A percentile compares a stretch with the other conserved stretches of the same genome.
Conservation (phyloP, 192 early-diverging fungal species). For the Backusella australiensis region DNA sequence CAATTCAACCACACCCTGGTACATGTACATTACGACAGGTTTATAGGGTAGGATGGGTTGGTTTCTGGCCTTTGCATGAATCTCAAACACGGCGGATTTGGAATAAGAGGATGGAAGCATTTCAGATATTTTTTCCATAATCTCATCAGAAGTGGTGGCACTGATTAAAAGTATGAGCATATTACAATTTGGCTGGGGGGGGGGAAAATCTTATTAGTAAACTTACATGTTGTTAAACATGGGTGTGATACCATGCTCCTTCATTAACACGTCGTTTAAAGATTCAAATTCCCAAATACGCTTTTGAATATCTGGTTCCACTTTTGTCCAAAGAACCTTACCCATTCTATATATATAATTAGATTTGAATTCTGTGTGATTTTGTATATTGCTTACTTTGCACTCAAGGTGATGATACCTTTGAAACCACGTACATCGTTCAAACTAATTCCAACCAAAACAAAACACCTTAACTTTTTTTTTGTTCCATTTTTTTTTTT, state of each 20-base stretch:
- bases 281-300: slow-evolving; percentile 37
- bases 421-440: slow-evolving; percentile 26
- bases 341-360: slow-evolving; percentile 30
- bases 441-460: slow-evolving; percentile 12
- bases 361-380: not conserved
- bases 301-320: slow-evolving; percentile 15
- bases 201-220: no score
- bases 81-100: slow-evolving; percentile 33
- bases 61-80: slow-evolving; percentile 38
- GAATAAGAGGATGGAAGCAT: slow-evolving; percentile 12
- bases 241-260: slow-evolving; percentile 24
- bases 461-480: not conserved
- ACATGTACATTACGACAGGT: slow-evolving; percentile 34
- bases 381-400: slow-evolving; percentile 20
- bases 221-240: slow-evolving; percentile 37
- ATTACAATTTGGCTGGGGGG: no score
- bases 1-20: slow-evolving; percentile 29
- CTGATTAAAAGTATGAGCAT: not conserved
- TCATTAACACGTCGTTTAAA: slow-evolving; percentile 35
- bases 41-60: slow-evolving; percentile 26
- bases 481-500: not conserved
- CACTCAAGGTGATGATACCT: slow-evolving; percentile 35
- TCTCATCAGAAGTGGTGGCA: slow-evolving; percentile 20
- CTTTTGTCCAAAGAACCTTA: slow-evolving; percentile 37
- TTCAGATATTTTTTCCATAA: slow-evolving; percentile 6